Evolutionary conservation across 164 flowering plant genomes (phyloP), one percentile per base, ranked within the genome.

Genomic region (Cinnamomum micranthum): DNA sequence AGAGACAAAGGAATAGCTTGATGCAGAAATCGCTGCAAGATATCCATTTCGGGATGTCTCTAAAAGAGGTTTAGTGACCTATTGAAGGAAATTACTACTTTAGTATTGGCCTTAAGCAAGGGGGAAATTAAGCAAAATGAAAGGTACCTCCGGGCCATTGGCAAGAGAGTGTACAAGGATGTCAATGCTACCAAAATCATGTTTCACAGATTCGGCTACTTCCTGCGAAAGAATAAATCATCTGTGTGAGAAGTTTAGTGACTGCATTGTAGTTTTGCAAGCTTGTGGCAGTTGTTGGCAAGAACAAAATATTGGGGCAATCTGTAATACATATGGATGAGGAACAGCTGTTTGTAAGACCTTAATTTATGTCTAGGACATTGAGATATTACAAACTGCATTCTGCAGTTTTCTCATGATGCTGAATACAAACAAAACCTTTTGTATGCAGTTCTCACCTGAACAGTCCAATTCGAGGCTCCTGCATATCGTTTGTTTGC

Each of bases 101-200:
- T 41, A 41, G 10, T 41, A 55, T 14, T 55, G 19, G 60, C 60
- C 17, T 14, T 13, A 55, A 3, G 20, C n/a, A 41, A 35, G 35
- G 35, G 35, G 59, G 59, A 17, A 2, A 64, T n/a, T 15, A 64
- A 25, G 23, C 27, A 25, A 13, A 25, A 2, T 15, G 67, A 23
- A 9, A 12, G 6, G 31, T 64, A 95, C 98, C 92, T 95, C 99
- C 62, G 98, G 99, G 15, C 99, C 98, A 85, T 95, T 95, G 50
- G 99, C 99, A 78, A 95, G 96, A 33, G 99, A 95, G 73, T 95
- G 99, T 74, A 95, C 99, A 75, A 95, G 99, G 74, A 95, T 92
- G 83, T 95, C 99, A 81, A 95, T 92, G 87, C 87, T 92, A 68
- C 99, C 99, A 84, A 89, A 95, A 84, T 95, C 99, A 76, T 87